A percentile compares a stretch with the other conserved stretches of the same genome.
Conservation (phyloP, 257 asterid genomes). For the Scutellaria minor region DNA sequence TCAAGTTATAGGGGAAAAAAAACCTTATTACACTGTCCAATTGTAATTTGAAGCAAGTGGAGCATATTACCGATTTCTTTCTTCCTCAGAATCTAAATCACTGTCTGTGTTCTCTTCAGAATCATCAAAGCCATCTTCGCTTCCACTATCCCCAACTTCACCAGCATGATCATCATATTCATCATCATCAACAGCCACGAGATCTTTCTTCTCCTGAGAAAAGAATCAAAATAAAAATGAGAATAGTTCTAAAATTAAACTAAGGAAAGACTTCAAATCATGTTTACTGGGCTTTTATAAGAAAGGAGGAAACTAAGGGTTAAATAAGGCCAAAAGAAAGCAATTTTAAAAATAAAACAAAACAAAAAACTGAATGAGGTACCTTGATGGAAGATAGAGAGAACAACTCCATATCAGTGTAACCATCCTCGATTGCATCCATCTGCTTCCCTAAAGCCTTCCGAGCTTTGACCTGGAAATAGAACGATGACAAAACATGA, state of each 20-base stretch:
- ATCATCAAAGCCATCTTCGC: conserved; percentile 55
- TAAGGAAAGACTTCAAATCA: neutral
- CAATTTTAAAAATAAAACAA: neutral
- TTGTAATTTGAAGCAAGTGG: conserved; percentile 14
- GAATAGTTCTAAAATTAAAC: neutral
- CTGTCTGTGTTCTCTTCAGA: conserved; percentile 53
- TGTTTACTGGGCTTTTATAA: neutral
- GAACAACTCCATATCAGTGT: conserved; percentile 78
- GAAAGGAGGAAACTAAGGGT: too few relatives aligned
- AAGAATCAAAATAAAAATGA: conserved; percentile 10
- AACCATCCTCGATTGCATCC: conserved; percentile 78
- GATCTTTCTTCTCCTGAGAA: conserved; percentile 77
- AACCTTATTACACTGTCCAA: conserved; percentile 4
- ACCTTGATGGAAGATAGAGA: conserved; percentile 83
- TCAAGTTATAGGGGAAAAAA: conserved; percentile 23
- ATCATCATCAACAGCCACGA: conserved; percentile 75
- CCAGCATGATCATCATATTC: conserved; percentile 70
- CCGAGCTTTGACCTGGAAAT: conserved; percentile 83
- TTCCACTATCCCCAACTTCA: conserved; percentile 58
- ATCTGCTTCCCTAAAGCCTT: conserved; percentile 76
- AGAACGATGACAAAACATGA: conserved; percentile 12
- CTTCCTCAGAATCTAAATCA: conserved; percentile 92
- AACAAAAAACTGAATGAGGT: conserved; percentile 22
- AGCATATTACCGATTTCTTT: conserved; percentile 61
- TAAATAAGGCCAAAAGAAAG: neutral